Base-by-base conservation (phyloP, 2,329 filamentous ascomycete genomes). In the Pezicula carpinea region DNA sequence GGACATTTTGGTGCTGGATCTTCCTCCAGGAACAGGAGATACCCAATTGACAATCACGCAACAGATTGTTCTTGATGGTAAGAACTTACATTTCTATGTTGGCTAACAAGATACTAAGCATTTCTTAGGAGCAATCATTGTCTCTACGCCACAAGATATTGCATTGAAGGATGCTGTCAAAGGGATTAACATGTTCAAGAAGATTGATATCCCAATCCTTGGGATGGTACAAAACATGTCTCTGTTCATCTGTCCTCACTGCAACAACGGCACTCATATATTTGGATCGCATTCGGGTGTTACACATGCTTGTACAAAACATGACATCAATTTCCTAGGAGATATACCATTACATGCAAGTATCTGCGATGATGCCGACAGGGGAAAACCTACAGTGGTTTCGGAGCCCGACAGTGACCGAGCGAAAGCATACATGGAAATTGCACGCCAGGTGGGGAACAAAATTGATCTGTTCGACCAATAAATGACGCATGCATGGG, bases 21-120 rank as follows among this genome's bases (percentile, higher is more conserved):
- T 99, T 41, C 93, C 93, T 0, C 93, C 93, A 0, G 93, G 93
- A 3, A 99, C 93, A 0, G 93, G 93, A 19, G 93, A 99, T 61
- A 92, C 92, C 1, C 93, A 99, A 63, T 75, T 99, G 55, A 96
- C 89, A n/a, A 93, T 99, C 51, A 92, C 89, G 14, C 93, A 99
- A 66, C 92, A 96, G 69, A 76, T 99, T 10, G 74, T 87, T n/a
- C 72, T 99, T 2, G 88, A 95, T 57, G 92, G 90, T 76, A 70
- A 64, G 71, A 56, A 13, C 21, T 18, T 17, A 40, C 21, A 10
- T n/a, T 39, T 22, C 33, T 58, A 10, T 6, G n/a, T 31, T 40
- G 23, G 22, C 8, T 15, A 17, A n/a, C 3, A 19, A 5, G 19
- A 22, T 34, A 10, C 22, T 43, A 11, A 41, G 38, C 46, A 23